Base-by-base conservation (phyloP, 78 protist species). In the Emiliania huxleyi region DNA sequence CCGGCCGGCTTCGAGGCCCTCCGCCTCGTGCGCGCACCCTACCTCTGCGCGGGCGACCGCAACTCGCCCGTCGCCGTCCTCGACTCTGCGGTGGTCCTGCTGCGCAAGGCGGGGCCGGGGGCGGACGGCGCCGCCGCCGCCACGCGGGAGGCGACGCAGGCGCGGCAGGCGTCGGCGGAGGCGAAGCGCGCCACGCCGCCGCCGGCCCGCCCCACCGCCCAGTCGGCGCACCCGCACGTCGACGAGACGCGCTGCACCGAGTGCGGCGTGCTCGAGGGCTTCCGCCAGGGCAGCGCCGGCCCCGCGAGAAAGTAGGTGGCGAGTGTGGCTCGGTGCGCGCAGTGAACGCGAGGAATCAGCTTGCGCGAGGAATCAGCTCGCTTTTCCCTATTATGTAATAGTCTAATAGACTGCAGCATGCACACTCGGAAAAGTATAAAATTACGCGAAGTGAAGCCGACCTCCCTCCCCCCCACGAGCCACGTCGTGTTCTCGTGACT, bases 31-130 rank as follows among this genome's bases (percentile, higher is more conserved):
- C 85, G 85, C 29, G 85, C 85, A 22, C 85, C 85, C 18, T 77
- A 77, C 85, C 29, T 77, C n/a, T 77, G 85, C 29, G 85, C 85
- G 15, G 85, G 85, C 85, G 85, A 77, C 85, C 21, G 48, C 46
- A 11, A 40, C 85, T 77, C 85, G 42, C 85, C 85, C 19, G 85
- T 77, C 18, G 85, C 85, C 2, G 85, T 26, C 18, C 46, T 77
- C 4, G 85, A 77, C 29, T 3, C 85, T 3, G 44, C 48, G 46
- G 46, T 77, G 35, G 4, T 77, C 33, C 46, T 77, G 33, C 46
- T 77, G 12, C 44, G 35, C n/a, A 52, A 52, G 62, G 15, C 62
- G 15, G 15, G 29, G 62, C 29, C 8, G 29, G 62, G 29, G 29
- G 62, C 8, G 15, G 15, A 19, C 29, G 62, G 29, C 8, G 8